A percentile compares a stretch with the other conserved stretches of the same genome.
Conservation (phyloP, 192 early-diverging fungal genomes). For the Coemansia sp. region DNA sequence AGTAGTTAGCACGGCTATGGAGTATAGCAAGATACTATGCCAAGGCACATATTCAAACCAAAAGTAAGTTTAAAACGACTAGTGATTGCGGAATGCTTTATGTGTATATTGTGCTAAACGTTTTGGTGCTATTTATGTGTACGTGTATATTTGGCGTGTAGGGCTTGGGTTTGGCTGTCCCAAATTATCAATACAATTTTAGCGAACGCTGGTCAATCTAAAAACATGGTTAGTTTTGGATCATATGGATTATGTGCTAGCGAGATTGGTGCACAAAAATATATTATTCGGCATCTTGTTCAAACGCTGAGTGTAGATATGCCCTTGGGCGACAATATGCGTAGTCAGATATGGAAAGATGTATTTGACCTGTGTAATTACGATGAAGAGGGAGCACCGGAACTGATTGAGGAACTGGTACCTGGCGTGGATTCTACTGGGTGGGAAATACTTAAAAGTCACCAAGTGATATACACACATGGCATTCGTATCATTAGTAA, state of each 20-base stretch:
- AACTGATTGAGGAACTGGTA: conserved; percentile 12
- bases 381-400: conserved; percentile 7
- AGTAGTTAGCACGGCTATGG: conserved; percentile 29
- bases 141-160: conserved; percentile 2
- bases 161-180: conserved; percentile 36
- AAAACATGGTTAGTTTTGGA: background rate
- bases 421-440: conserved; percentile 26
- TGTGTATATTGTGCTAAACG: background rate
- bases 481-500: conserved; percentile 12
- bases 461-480: conserved; percentile 14
- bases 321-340: background rate
- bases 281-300: conserved; percentile 20
- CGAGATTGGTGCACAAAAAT: conserved; percentile 3
- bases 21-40: conserved; percentile 41
- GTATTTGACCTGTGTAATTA: conserved; percentile 29
- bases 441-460: conserved; percentile 26
- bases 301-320: conserved; percentile 1
- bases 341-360: conserved; percentile 15
- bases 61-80: conserved; percentile 13
- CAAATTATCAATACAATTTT: conserved; percentile 23
- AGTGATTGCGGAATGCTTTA: background rate
- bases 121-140: background rate
- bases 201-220: background rate
- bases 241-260: conserved; percentile 3
- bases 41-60: conserved; percentile 39